These are phyloP conservation scores for Lithocarpus polystachyus DNA, from an alignment of 306 rosid genomes.

Conservation along the genomic window DNA sequence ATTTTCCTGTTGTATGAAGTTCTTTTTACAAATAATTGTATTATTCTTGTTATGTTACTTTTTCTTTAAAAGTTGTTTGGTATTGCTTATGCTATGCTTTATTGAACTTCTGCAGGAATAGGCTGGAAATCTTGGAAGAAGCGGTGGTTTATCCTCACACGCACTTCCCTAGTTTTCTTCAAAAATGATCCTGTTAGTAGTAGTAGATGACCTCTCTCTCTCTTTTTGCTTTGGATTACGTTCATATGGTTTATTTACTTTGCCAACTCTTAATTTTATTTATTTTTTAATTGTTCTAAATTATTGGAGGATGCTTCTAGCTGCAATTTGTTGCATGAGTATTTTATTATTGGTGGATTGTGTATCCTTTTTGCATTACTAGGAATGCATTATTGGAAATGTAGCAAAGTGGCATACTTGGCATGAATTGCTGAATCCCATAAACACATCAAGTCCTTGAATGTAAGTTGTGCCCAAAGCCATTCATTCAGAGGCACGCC, in stretches of 20 bases:
- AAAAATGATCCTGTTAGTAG: conserved; percentile 94
- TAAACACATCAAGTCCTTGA: background rate
- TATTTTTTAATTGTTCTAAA: background rate
- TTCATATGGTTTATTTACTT: background rate
- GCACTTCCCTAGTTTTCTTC: conserved; percentile 93
- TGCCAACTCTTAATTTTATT: background rate
- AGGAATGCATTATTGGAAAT: background rate
- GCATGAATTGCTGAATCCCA: background rate
- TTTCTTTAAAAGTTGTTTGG: background rate
- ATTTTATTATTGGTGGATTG: background rate
- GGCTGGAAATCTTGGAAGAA: conserved; percentile 99
- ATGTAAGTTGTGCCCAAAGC: background rate
- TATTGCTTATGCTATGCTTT: conserved; percentile 15
- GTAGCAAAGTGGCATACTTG: background rate
- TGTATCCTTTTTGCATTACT: background rate
- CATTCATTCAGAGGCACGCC: background rate
- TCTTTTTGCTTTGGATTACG: conserved; percentile 9
- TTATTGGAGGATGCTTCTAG: conserved; percentile 7
- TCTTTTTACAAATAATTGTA: background rate
- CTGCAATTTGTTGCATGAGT: background rate
- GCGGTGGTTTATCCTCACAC: conserved; percentile 96
- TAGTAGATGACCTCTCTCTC: conserved; percentile 17
- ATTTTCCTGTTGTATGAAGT: background rate
- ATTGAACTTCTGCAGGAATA: conserved; percentile 64
- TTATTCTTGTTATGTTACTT: background rate